Evolutionary conservation across 2,329 filamentous ascomycete species (phyloP).

Genomic region (Colletotrichum chlorophyti): DNA sequence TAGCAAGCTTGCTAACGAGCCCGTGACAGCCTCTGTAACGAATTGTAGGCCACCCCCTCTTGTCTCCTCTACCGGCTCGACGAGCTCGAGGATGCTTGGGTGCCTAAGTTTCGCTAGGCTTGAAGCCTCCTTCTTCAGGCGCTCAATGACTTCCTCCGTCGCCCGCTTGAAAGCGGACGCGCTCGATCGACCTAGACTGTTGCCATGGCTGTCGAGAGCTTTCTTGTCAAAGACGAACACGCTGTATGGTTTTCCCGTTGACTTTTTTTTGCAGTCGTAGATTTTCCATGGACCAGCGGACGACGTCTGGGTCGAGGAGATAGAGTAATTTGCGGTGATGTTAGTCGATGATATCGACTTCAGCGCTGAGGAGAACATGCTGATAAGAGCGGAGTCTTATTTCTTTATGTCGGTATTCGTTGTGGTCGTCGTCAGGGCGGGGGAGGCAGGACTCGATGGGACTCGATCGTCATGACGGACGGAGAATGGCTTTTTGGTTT

Average conservation of each 20-base stretch:
- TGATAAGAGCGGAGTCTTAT: slow-evolving; percentile 37
- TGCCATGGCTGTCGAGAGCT: slow-evolving; percentile 74
- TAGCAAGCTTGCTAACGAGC: slow-evolving; percentile 82
- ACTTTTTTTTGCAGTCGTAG: slow-evolving; percentile 96
- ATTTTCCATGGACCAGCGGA: slow-evolving; percentile 95
- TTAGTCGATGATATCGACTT: slow-evolving; percentile 92
- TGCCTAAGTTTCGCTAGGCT: slow-evolving; percentile 88
- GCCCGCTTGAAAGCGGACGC: slow-evolving; percentile 77
- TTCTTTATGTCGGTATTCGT: slow-evolving; percentile 17
- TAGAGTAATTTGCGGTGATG: slow-evolving; percentile 89
- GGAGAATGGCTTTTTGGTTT: slow-evolving; percentile 10
- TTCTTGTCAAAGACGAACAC: slow-evolving; percentile 96
- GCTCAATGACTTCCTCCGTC: slow-evolving; percentile 89
- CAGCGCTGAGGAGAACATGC: slow-evolving; percentile 91
- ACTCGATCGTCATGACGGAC: slow-evolving; percentile 32
- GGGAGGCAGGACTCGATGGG: slow-evolving; percentile 16
- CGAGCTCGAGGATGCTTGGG: slow-evolving; percentile 88
- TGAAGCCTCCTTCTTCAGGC: slow-evolving; percentile 89
- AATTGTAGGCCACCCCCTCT: slow-evolving; percentile 92
- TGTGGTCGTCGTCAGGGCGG: slow-evolving; percentile 26
- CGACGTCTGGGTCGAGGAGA: slow-evolving; percentile 78
- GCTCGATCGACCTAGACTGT: slow-evolving; percentile 66
- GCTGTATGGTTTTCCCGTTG: slow-evolving; percentile 85
- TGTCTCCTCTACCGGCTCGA: slow-evolving; percentile 95
- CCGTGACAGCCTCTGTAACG: slow-evolving; percentile 89